A percentile compares a stretch with the other conserved stretches of the same genome.
These are phyloP conservation scores for Ophiosphaerella herpotricha DNA, from an alignment of 2,329 filamentous ascomycete species.

Conservation along the genomic window DNA sequence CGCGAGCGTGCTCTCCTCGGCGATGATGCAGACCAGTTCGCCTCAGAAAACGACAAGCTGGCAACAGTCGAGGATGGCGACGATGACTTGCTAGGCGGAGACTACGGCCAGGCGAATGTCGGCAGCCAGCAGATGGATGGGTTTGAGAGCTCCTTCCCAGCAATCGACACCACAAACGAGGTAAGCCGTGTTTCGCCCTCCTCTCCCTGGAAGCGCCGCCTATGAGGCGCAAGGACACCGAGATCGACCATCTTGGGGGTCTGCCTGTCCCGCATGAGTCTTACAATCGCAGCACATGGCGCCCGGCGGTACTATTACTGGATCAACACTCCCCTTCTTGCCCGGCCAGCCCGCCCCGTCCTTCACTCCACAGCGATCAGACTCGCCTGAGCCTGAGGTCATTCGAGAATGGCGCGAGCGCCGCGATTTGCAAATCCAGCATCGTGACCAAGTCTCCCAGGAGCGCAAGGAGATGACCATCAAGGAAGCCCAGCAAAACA, in stretches of 20 bases:
- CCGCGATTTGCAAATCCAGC: constrained; percentile 79
- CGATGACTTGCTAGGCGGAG: constrained; percentile 73
- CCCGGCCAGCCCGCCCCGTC: constrained; percentile 42
- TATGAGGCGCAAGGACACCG: not conserved
- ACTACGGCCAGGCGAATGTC: constrained; percentile 49
- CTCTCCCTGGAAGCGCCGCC: not conserved
- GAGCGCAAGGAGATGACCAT: constrained; percentile 83
- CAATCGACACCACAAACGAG: constrained; percentile 74
- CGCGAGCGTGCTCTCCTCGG: constrained; percentile 89
- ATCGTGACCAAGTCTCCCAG: constrained; percentile 82
- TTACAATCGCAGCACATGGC: constrained; percentile 64
- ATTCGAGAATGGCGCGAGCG: constrained; percentile 90
- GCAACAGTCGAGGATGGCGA: constrained; percentile 66
- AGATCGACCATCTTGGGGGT: not conserved
- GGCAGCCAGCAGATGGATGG: constrained; percentile 56
- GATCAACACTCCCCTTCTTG: constrained; percentile 62
- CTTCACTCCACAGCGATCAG: constrained; percentile 57
- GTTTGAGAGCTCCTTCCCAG: constrained; percentile 91
- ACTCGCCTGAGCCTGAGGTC: constrained; percentile 86
- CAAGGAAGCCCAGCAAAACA: constrained; percentile 87
- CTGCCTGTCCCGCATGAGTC: constrained; percentile 2
- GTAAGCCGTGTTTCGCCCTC: constrained; percentile 51
- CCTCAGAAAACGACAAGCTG: constrained; percentile 71
- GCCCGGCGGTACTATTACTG: constrained; percentile 80
- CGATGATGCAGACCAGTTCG: constrained; percentile 91